Evolutionary conservation across 1,284 basidiomycete species (phyloP).

Genomic region (Fomitopsis pinicola): DNA sequence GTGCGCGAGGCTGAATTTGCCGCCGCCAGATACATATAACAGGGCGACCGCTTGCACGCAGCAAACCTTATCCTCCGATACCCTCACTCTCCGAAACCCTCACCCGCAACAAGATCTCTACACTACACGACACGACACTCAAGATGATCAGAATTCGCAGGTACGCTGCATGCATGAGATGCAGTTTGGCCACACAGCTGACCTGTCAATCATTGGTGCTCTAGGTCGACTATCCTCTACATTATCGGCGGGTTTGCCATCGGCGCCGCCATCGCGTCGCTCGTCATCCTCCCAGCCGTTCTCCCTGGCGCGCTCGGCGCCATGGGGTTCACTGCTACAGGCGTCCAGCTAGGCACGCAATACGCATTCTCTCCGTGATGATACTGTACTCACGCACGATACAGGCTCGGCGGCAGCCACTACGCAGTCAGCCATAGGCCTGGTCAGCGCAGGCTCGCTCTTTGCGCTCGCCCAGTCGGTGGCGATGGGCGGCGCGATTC

Average conservation of each 20-base stretch:
- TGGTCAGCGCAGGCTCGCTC: conserved; percentile 10
- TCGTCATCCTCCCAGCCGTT: not conserved
- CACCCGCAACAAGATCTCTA: too few species aligned
- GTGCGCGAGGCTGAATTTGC: too few species aligned
- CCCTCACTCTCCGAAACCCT: too few species aligned
- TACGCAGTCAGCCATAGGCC: conserved; percentile 12
- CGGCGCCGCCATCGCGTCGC: not conserved
- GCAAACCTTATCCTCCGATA: too few species aligned
- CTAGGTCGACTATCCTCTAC: not conserved
- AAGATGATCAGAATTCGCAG: too few species aligned
- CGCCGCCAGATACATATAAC: too few species aligned
- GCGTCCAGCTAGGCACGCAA: not conserved
- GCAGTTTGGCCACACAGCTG: too few species aligned
- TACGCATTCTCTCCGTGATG: not conserved
- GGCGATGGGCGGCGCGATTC: conserved; percentile 12
- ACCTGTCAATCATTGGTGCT: too few species aligned
- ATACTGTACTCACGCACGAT: too few species aligned
- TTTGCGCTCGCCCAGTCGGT: conserved; percentile 14
- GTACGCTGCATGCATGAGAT: too few species aligned
- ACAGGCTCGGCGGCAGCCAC: conserved; percentile 11
- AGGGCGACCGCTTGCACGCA: too few species aligned
- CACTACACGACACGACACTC: too few species aligned
- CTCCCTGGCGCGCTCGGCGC: not conserved
- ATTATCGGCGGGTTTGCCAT: not conserved
- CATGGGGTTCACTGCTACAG: not conserved